phyloP scores from a whole-genome alignment of 352 stramenopile species.

The Phytophthora citricola region DNA sequence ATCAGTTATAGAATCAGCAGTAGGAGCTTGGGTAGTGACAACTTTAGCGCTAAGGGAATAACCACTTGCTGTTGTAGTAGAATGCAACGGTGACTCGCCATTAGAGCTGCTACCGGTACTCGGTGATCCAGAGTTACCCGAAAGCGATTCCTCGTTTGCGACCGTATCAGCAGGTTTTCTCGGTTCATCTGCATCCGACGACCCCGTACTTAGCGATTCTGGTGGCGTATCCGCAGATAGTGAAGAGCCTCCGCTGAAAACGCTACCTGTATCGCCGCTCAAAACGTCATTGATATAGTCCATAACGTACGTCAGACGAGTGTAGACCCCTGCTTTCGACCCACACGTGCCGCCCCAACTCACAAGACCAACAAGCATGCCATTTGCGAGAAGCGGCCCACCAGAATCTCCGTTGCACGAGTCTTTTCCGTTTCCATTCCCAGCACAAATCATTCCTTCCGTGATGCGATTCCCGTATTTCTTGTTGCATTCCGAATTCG shows the following conservation, averaged over 20 bases:
- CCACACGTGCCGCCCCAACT: slow-evolving; percentile 69
- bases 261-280: slow-evolving; percentile 12
- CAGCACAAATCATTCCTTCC: slow-evolving; percentile 65
- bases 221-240: neutral
- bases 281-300: slow-evolving; percentile 69
- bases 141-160: slow-evolving; percentile 4
- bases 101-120: neutral
- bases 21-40: neutral
- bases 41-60: neutral
- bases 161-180: slow-evolving; percentile 3
- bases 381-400: slow-evolving; percentile 51
- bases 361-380: slow-evolving; percentile 59
- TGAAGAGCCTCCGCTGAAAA: neutral
- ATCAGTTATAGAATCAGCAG: neutral
- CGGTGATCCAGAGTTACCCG: neutral
- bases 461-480: slow-evolving; percentile 50
- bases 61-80: neutral
- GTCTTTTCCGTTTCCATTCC: slow-evolving; percentile 50
- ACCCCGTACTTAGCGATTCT: neutral
- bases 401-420: slow-evolving; percentile 74
- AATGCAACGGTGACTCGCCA: neutral
- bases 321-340: slow-evolving; percentile 56
- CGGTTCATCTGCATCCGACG: slow-evolving; percentile 5
- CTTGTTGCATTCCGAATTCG: slow-evolving; percentile 53
- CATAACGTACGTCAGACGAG: slow-evolving; percentile 47